Percentiles rank a stretch among this genome's conserved stretches.
These are phyloP conservation scores for Neurospora hispaniola DNA, from an alignment of 495 filamentous ascomycete species.

Conservation along the genomic window DNA sequence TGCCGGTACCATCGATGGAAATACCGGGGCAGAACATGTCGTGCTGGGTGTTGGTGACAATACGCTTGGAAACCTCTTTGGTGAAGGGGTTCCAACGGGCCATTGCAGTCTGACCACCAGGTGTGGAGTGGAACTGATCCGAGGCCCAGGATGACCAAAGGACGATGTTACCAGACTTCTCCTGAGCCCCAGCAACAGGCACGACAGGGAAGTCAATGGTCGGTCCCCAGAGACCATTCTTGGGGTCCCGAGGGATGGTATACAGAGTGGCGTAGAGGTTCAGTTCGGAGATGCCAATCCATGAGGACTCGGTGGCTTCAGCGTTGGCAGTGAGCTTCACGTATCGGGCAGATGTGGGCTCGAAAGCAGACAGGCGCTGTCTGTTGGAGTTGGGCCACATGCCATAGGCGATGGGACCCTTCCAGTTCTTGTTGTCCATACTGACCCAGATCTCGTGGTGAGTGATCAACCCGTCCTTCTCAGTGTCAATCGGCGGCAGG, in stretches of 20 bases:
- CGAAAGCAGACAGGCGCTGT: not conserved
- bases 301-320: not conserved
- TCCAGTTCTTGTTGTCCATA: not conserved
- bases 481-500: not conserved
- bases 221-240: not conserved
- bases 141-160: not conserved
- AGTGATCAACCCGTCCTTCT: not conserved
- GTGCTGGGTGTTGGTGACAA: conserved; percentile 33
- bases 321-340: not conserved
- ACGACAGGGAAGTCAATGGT: not conserved
- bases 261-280: not conserved
- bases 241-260: not conserved
- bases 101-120: conserved; percentile 31
- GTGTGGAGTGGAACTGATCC: not conserved
- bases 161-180: not conserved
- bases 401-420: not conserved
- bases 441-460: not conserved
- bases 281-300: not conserved
- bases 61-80: conserved; percentile 25
- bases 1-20: conserved; percentile 38
- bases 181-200: not conserved
- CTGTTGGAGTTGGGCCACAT: not conserved
- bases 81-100: conserved; percentile 30
- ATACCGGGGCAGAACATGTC: conserved; percentile 56
- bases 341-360: not conserved